Evolutionary conservation across 306 rosid species (phyloP).

Genomic region (Corylus avellana): DNA sequence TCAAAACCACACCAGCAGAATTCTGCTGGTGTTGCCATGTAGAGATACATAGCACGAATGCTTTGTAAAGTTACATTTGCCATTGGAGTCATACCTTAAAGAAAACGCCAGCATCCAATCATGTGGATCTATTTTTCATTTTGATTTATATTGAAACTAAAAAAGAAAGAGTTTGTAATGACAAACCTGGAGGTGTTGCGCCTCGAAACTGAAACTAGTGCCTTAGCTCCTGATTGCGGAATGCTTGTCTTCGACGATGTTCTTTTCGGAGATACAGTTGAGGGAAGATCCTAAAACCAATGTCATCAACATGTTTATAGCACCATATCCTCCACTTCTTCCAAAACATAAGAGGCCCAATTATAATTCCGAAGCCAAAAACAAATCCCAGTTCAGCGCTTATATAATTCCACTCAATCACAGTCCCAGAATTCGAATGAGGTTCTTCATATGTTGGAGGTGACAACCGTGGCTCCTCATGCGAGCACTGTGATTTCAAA

Average conservation of each 20-base stretch:
- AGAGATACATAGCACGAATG: neutral
- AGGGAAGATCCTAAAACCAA: conserved; percentile 21
- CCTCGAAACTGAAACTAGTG: neutral
- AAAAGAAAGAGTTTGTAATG: too few species aligned
- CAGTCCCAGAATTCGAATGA: neutral
- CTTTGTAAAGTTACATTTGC: neutral
- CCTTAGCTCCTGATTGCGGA: neutral
- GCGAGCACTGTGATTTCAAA: neutral
- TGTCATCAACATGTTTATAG: conserved; percentile 12
- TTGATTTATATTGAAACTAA: neutral
- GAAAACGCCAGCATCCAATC: too few species aligned
- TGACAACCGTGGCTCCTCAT: neutral
- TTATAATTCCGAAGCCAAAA: conserved; percentile 27
- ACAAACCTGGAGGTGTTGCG: neutral
- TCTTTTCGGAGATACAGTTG: conserved; percentile 6
- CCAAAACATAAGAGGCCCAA: conserved; percentile 27
- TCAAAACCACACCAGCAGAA: too few species aligned
- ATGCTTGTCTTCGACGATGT: neutral
- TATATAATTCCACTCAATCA: conserved; percentile 36
- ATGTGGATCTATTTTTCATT: neutral
- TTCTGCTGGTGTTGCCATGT: too few species aligned
- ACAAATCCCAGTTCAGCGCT: conserved; percentile 34
- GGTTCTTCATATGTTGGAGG: neutral
- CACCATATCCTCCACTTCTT: conserved; percentile 28
- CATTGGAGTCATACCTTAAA: too few species aligned